Base-by-base conservation (phyloP, 2,329 filamentous ascomycete genomes). In the Chaetoscypha palmicola region DNA sequence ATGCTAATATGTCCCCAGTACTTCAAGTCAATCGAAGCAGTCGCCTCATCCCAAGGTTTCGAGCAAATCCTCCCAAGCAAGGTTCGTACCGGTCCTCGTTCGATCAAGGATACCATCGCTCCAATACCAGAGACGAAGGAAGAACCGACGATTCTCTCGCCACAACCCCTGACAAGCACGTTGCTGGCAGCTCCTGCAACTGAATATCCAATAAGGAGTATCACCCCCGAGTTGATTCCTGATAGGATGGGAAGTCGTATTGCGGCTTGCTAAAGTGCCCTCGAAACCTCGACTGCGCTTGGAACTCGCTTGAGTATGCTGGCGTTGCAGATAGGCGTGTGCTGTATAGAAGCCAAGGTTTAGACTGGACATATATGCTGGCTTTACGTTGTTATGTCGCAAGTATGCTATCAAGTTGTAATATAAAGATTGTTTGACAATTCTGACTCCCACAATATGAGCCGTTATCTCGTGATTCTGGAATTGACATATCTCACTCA, bases 1-100 rank as follows among this genome's bases (percentile, higher is more conserved):
- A 42, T 43, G 3, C 20, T 12, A 21, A 11, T 21, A 24, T 32
- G 28, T 21, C 40, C 20, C 12, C n/a, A 46, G 68, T 85, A 85
- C 62, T 85, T 85, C 63, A 83, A 83, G 66, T 79, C 76, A 49
- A 83, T 85, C 56, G 81, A 85, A 62, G 72, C 78, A 57, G 72
- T 82, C 2, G 79, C 79, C 33, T 70, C 61, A 19, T 67, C 70
- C 48, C 69, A 75, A 54, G 74, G 74, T 30, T 77, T 76, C 58
- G 72, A 77, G 60, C 74, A 77, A 55, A 75, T 75, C 46, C 65
- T 76, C 23, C 73, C 74, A 22, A 76, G 74, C 22, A 72, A 69
- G 49, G 70, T 78, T 46, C 71, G 75, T 52, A 77, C 73, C 9
- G 72, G 70, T n/a, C 64, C 64, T 12, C 57, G 64, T 4, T 41